These are phyloP conservation scores for Biscutella laevigata DNA, from an alignment of 441 rosid species.

Conservation along the genomic window DNA sequence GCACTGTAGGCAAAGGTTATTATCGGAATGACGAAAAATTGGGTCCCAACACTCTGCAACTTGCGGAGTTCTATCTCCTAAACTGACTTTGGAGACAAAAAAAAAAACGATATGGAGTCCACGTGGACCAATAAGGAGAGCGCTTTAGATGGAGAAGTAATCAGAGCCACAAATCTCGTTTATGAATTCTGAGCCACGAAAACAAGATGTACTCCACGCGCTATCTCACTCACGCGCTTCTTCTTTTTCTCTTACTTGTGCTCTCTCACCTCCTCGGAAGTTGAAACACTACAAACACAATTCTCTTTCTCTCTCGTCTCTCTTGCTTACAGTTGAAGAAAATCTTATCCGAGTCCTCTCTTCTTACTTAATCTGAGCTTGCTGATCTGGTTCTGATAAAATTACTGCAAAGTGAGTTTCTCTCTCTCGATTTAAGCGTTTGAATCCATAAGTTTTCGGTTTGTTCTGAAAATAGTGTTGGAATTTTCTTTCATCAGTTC, in stretches of 20 bases:
- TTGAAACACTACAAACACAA: not conserved
- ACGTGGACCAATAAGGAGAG: conserved; percentile 26
- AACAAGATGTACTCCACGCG: conserved; percentile 10
- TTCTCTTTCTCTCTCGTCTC: too few species aligned
- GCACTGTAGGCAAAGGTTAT: too few species aligned
- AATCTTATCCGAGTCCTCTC: too few species aligned
- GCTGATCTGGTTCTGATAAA: conserved; percentile 9
- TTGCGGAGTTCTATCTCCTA: too few species aligned
- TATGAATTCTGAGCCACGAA: conserved; percentile 19
- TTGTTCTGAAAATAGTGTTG: not conserved
- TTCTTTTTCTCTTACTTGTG: conserved; percentile 5
- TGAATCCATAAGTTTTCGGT: not conserved
- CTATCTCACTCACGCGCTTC: conserved; percentile 16
- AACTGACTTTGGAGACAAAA: too few species aligned
- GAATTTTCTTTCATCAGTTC: too few species aligned
- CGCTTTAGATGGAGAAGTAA: conserved; percentile 27
- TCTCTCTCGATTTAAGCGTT: not conserved
- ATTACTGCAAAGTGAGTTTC: too few species aligned
- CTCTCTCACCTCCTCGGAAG: conserved; percentile 16
- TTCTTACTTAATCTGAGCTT: too few species aligned
- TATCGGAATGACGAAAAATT: too few species aligned
- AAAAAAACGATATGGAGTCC: conserved; percentile 17
- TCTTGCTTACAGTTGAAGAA: too few species aligned
- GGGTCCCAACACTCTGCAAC: too few species aligned
- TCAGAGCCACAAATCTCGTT: conserved; percentile 21